Percentiles rank a stretch among this genome's conserved stretches.
Evolutionary conservation across 176 grass and related monocot species (phyloP).

Genomic region (Oryza rufipogon): DNA sequence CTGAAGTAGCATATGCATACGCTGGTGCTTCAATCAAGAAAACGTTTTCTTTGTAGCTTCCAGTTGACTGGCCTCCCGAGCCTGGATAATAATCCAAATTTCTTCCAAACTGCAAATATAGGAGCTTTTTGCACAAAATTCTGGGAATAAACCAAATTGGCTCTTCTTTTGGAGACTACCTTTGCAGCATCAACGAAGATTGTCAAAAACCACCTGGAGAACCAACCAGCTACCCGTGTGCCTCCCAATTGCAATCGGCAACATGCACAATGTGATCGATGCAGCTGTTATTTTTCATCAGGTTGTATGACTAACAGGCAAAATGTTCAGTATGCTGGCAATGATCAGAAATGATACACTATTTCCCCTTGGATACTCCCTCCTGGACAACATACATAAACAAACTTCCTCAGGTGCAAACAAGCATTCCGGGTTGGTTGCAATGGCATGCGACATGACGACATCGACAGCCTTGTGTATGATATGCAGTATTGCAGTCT

Average conservation of each 20-base stretch:
- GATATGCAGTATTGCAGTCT: constrained; percentile 35
- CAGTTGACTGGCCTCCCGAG: neutral
- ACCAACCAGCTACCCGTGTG: neutral
- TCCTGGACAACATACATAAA: constrained; percentile 33
- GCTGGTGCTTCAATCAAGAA: neutral
- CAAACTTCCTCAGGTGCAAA: constrained; percentile 37
- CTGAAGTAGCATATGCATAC: neutral
- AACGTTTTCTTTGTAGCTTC: neutral
- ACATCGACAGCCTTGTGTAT: constrained; percentile 31
- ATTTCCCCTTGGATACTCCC: neutral
- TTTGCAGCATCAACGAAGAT: neutral
- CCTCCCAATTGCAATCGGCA: neutral
- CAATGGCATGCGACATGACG: neutral
- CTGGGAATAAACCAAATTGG: neutral
- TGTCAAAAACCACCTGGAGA: neutral
- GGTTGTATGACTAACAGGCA: neutral
- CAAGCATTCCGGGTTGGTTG: constrained; percentile 35
- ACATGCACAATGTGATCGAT: neutral
- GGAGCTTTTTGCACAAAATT: neutral
- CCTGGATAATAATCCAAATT: neutral
- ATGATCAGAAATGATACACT: neutral
- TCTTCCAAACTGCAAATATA: neutral
- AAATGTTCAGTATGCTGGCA: constrained; percentile 1
- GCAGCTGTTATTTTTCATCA: constrained; percentile 20
- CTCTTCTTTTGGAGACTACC: neutral